Percentiles rank a stretch among this genome's conserved stretches.
These are phyloP conservation scores for Helminthosporium solani DNA, from an alignment of 2,329 filamentous ascomycete genomes.

Conservation along the genomic window DNA sequence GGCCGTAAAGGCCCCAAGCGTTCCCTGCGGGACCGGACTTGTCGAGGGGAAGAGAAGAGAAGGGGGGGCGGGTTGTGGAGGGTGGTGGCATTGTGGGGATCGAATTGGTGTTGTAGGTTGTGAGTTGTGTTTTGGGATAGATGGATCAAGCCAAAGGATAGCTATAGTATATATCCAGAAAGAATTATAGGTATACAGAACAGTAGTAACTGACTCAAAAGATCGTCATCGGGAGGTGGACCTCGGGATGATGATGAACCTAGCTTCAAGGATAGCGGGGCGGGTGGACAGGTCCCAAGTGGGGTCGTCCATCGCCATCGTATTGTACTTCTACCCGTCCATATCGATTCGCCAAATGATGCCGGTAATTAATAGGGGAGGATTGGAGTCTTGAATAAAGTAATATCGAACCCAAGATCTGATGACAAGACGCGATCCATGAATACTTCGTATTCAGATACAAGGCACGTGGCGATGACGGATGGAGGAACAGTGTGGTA, in stretches of 20 bases:
- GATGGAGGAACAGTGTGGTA: no score
- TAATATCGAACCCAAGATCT: no score
- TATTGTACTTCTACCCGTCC: neutral
- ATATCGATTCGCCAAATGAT: neutral
- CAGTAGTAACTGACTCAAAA: no score
- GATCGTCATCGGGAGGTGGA: no score
- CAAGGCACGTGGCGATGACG: no score
- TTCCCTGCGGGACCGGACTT: conserved; percentile 54
- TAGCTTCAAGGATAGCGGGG: conserved; percentile 4
- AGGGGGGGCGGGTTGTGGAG: conserved; percentile 32
- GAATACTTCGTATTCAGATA: no score
- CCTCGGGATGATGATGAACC: conserved; percentile 9
- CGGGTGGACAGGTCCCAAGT: conserved; percentile 10
- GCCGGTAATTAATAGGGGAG: no score
- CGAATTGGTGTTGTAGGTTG: neutral
- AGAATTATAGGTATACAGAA: no score
- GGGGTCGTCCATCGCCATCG: conserved; percentile 16
- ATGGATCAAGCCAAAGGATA: no score
- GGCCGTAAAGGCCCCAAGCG: conserved; percentile 58
- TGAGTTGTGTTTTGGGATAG: neutral
- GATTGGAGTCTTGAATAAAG: no score
- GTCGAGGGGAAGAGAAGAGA: conserved; percentile 52
- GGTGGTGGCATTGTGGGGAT: conserved; percentile 4
- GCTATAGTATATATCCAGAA: no score
- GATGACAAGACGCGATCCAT: no score